Evolutionary conservation across 176 grass and related monocot species (phyloP).

Genomic region (sorghum (Sorghum bicolor)): DNA sequence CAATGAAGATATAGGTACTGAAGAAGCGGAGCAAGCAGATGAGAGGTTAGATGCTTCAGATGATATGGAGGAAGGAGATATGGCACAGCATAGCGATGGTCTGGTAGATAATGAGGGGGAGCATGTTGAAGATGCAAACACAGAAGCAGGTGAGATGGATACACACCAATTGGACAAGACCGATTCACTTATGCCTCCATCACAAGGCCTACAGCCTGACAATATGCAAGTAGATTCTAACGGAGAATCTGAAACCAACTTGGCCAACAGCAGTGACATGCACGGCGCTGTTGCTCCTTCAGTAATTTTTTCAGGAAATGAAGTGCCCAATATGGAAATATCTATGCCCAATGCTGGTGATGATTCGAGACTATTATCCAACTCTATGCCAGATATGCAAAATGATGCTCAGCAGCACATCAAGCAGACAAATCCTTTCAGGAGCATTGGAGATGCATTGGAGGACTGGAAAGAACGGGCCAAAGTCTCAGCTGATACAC

Average conservation of each 20-base stretch:
- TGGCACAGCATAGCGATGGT: constrained; percentile 35
- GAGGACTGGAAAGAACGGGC: constrained; percentile 94
- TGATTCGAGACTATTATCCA: constrained; percentile 62
- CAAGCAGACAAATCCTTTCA: constrained; percentile 81
- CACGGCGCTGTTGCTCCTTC: constrained; percentile 59
- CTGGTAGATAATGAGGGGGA: constrained; percentile 33
- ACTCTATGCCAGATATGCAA: constrained; percentile 58
- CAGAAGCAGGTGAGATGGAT: constrained; percentile 48
- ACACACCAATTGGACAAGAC: constrained; percentile 38
- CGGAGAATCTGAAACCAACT: constrained; percentile 55
- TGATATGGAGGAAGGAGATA: constrained; percentile 49
- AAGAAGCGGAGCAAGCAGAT: constrained; percentile 50
- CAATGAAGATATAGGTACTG: constrained; percentile 36
- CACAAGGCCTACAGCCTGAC: constrained; percentile 31
- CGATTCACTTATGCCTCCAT: constrained; percentile 50
- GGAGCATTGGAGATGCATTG: constrained; percentile 84
- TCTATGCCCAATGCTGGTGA: constrained; percentile 58
- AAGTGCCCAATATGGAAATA: constrained; percentile 62
- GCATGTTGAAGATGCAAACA: constrained; percentile 52
- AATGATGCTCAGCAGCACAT: constrained; percentile 49
- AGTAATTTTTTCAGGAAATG: constrained; percentile 58
- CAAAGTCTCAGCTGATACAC: constrained; percentile 70
- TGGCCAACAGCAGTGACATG: constrained; percentile 68
- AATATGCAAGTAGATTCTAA: constrained; percentile 54
- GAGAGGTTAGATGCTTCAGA: constrained; percentile 36